These are phyloP conservation scores for Lyophyllum decastes DNA, from an alignment of 768 basidiomycete species.

Conservation along the genomic window DNA sequence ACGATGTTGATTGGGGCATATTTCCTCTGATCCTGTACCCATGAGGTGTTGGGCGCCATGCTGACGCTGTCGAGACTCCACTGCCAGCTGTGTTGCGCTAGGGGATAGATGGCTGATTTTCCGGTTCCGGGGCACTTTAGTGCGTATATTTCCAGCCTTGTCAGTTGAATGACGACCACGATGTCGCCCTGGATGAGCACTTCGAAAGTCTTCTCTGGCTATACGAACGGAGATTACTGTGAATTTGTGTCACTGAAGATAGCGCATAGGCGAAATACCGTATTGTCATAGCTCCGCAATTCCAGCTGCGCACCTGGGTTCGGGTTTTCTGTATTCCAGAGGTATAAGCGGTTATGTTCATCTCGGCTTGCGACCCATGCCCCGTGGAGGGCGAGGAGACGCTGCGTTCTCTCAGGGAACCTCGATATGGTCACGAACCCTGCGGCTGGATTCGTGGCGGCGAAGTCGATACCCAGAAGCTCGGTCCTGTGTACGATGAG, in stretches of 20 bases:
- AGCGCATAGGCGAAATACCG: slow-evolving; percentile 20
- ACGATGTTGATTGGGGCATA: slow-evolving; percentile 48
- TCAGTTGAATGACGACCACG: slow-evolving; percentile 45
- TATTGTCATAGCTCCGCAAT: slow-evolving; percentile 33
- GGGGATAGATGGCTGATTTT: slow-evolving; percentile 37
- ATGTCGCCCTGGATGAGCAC: slow-evolving; percentile 43
- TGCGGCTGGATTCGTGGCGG: slow-evolving; percentile 31
- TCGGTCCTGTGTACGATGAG: slow-evolving; percentile 35
- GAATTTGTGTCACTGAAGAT: not conserved
- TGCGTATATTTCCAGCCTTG: slow-evolving; percentile 44
- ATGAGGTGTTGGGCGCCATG: slow-evolving; percentile 34
- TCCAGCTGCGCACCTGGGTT: slow-evolving; percentile 30
- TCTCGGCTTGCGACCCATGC: slow-evolving; percentile 37
- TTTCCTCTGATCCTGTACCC: slow-evolving; percentile 4
- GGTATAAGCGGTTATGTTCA: slow-evolving; percentile 29
- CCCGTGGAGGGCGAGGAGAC: slow-evolving; percentile 33
- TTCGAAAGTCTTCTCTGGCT: slow-evolving; percentile 43
- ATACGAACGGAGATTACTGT: not conserved
- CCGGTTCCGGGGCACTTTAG: slow-evolving; percentile 27
- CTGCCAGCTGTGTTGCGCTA: slow-evolving; percentile 48
- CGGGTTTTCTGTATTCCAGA: slow-evolving; percentile 37
- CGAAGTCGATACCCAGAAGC: slow-evolving; percentile 40
- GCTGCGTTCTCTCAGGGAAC: slow-evolving; percentile 31
- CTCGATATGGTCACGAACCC: slow-evolving; percentile 35
- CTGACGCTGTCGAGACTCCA: slow-evolving; percentile 59